phyloP scores from a whole-genome alignment of 495 filamentous ascomycete species.

The Amorphotheca resinae region DNA sequence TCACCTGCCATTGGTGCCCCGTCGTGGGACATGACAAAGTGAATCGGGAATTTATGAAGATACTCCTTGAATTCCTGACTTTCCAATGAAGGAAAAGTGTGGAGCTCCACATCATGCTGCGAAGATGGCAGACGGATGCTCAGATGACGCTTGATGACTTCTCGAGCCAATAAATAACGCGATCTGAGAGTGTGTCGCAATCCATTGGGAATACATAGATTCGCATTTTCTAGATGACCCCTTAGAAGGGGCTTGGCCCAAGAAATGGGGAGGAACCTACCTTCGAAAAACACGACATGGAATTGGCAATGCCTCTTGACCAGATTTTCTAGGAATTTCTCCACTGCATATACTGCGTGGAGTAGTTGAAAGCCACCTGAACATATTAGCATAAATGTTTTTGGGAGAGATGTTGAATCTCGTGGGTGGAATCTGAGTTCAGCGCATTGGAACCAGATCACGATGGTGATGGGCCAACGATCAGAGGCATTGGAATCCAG shows the following conservation, averaged over 20 bases:
- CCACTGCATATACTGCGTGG: slow-evolving; percentile 56
- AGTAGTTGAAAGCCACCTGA: slow-evolving; percentile 55
- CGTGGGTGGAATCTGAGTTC: too few species aligned
- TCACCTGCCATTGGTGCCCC: slow-evolving; percentile 24
- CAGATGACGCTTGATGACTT: slow-evolving; percentile 52
- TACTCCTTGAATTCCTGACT: slow-evolving; percentile 39
- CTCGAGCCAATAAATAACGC: slow-evolving; percentile 49
- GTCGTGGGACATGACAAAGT: slow-evolving; percentile 63
- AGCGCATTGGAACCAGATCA: too few species aligned
- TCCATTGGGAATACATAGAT: slow-evolving; percentile 33
- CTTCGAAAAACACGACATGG: slow-evolving; percentile 55
- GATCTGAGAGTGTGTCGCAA: slow-evolving; percentile 13
- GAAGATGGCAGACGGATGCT: slow-evolving; percentile 9
- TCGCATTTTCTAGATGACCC: slow-evolving; percentile 23
- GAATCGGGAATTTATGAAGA: slow-evolving; percentile 35
- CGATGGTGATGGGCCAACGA: too few species aligned
- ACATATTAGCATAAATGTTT: too few species aligned
- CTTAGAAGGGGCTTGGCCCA: slow-evolving; percentile 1
- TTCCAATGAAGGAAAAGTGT: slow-evolving; percentile 32
- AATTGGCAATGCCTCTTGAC: slow-evolving; percentile 51
- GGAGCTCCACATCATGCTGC: slow-evolving; percentile 21
- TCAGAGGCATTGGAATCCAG: neutral
- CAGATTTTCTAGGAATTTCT: slow-evolving; percentile 48
- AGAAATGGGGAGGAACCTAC: slow-evolving; percentile 12
- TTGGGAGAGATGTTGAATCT: too few species aligned